Percentiles rank a stretch among this genome's conserved stretches.
These are phyloP conservation scores for Cyclanthera cordifolia DNA, from an alignment of 306 rosid species.

Conservation along the genomic window DNA sequence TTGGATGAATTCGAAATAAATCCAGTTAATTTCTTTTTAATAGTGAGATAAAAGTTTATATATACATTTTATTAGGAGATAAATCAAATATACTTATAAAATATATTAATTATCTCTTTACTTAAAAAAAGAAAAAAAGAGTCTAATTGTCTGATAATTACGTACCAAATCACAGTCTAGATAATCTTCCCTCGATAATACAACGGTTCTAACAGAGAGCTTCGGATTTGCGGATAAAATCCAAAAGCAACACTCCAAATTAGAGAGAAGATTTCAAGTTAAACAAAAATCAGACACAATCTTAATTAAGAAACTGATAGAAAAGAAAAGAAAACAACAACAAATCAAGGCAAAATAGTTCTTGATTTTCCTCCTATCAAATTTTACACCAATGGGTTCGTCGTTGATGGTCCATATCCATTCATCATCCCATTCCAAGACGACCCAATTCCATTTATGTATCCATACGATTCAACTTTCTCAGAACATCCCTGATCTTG, in stretches of 20 bases:
- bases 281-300: conserved; percentile 8
- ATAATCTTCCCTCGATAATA: conserved; percentile 55
- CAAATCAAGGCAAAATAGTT: not conserved
- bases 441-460: conserved; percentile 48
- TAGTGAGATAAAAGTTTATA: too few species aligned
- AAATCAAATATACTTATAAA: not conserved
- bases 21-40: too few species aligned
- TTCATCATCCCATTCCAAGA: conserved; percentile 64
- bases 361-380: not conserved
- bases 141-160: not conserved
- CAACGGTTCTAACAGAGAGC: conserved; percentile 43
- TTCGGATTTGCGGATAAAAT: conserved; percentile 24
- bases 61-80: too few species aligned
- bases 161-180: not conserved
- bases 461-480: conserved; percentile 49
- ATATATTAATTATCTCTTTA: not conserved
- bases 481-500: conserved; percentile 74
- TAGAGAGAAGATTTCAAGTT: not conserved
- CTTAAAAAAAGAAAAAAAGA: not conserved
- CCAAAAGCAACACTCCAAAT: conserved; percentile 31
- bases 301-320: conserved; percentile 11
- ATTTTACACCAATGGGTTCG: conserved; percentile 47
- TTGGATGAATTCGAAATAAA: too few species aligned
- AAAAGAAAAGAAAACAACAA: not conserved
- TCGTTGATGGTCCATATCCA: conserved; percentile 56